phyloP scores from a whole-genome alignment of 352 stramenopile species.

The Salisapilia sapeloensis region DNA sequence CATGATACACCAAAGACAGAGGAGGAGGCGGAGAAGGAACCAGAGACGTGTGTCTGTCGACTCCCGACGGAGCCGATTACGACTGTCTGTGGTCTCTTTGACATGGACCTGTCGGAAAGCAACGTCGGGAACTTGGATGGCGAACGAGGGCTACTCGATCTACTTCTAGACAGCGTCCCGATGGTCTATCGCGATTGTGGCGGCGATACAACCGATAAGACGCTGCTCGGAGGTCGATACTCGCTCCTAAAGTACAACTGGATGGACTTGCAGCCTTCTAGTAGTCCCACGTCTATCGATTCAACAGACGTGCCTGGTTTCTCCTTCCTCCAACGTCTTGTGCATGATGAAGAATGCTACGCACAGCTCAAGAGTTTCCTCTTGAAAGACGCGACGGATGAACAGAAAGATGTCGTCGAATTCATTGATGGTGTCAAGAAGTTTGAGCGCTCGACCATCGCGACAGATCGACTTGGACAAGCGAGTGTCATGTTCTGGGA shows the following conservation, averaged over 20 bases:
- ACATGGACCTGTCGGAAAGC: slow-evolving; percentile 48
- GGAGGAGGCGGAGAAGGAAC: no score
- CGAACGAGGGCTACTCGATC: slow-evolving; percentile 56
- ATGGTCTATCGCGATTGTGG: slow-evolving; percentile 78
- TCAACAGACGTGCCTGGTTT: slow-evolving; percentile 46
- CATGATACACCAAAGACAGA: slow-evolving; percentile 47
- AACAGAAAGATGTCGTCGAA: slow-evolving; percentile 52
- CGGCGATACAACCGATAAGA: slow-evolving; percentile 77
- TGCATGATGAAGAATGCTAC: slow-evolving; percentile 82
- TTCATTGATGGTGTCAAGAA: slow-evolving; percentile 76
- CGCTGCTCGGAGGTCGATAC: slow-evolving; percentile 61
- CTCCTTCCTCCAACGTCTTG: slow-evolving; percentile 73
- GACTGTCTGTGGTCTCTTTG: slow-evolving; percentile 56
- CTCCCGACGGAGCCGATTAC: slow-evolving; percentile 5
- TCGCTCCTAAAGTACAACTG: slow-evolving; percentile 56
- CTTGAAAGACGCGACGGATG: slow-evolving; percentile 26
- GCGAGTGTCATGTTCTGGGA: slow-evolving; percentile 76
- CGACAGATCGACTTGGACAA: slow-evolving; percentile 54
- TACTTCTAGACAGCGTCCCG: slow-evolving; percentile 71
- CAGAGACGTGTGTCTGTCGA: neutral
- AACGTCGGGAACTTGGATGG: slow-evolving; percentile 69
- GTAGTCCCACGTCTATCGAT: slow-evolving; percentile 42
- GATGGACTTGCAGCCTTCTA: slow-evolving; percentile 26
- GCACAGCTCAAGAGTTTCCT: slow-evolving; percentile 62
- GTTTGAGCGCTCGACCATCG: slow-evolving; percentile 48